Evolutionary conservation across 371 early-diverging fungal species (phyloP), one percentile per base, ranked within the genome.

Genomic region (Actinomucor elegans): DNA sequence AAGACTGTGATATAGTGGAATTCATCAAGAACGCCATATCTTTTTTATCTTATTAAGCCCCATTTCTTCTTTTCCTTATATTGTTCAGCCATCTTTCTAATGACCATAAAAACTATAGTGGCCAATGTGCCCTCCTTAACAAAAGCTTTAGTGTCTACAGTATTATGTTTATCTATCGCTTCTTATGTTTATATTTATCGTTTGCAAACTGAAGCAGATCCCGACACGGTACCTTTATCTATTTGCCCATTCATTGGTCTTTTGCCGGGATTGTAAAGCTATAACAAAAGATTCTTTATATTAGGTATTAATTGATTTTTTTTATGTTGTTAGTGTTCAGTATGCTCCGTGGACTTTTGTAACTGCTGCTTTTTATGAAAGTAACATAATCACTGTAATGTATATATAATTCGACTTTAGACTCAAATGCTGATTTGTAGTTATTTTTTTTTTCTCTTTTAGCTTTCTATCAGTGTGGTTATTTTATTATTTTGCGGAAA

Each of bases 401-500:
- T 2, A 46, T 40, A 23, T 32, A 35, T 44, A 38, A 5, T 38
- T 17, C 42, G 10, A 48, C 29, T 26, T 15, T 31, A 14, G 21
- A 32, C 18, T 37, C 35, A 34, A 34, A n/a, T n/a, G n/a, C n/a
- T n/a, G n/a, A n/a, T 17, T 34, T 34, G 12, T 34, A 20, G 3
- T 5, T 31, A 20, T 9, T 21, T 38, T 20, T 38, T 48, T 17
- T 49, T 23, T 48, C 20, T 36, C 15, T 37, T 17, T 9, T 69
- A 85, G 86, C 73, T 83, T 23, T 35, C 69, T 18, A 60, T 65
- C 34, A 81, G 78, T 54, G 48, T 71, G 3, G 56, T 73, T 0
- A 59, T 80, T 3, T 53, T 87, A 7, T 52, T 84, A 20, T 68
- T 83, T 10, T 73, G 79, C 62, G 90, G 89, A 38, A 85, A 83